Percentiles rank a stretch among this genome's conserved stretches.
These are phyloP conservation scores for Moricandia moricandioides DNA, from an alignment of 345 rosid species.

Conservation along the genomic window DNA sequence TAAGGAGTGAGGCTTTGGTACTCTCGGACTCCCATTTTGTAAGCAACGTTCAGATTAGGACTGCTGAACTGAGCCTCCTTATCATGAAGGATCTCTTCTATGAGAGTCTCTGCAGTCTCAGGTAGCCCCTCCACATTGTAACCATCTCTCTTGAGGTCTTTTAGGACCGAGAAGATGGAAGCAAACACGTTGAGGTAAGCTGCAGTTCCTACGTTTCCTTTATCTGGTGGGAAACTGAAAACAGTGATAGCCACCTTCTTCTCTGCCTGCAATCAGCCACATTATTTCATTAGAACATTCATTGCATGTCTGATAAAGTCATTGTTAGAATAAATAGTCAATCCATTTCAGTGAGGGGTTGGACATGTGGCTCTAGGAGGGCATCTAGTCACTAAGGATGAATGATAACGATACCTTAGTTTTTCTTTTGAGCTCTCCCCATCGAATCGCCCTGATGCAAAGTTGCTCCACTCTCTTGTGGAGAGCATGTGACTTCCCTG, in stretches of 20 bases:
- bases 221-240: constrained; percentile 98
- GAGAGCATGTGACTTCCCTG: constrained; percentile 98
- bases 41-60: constrained; percentile 82
- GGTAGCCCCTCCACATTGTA: constrained; percentile 92
- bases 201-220: constrained; percentile 94
- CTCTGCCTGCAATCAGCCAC: constrained; percentile 58
- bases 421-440: constrained; percentile 92
- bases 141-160: constrained; percentile 78
- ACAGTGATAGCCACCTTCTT: constrained; percentile 92
- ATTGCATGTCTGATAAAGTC: constrained; percentile 8
- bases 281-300: constrained; percentile 19
- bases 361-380: no score
- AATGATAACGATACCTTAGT: constrained; percentile 54
- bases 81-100: constrained; percentile 87
- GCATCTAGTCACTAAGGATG: neutral
- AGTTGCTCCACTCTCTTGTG: constrained; percentile 99
- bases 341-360: no score
- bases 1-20: constrained; percentile 83
- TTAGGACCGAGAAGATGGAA: constrained; percentile 84
- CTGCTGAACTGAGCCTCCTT: constrained; percentile 98
- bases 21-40: constrained; percentile 90
- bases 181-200: constrained; percentile 96
- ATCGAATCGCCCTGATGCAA: constrained; percentile 88
- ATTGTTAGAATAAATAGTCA: neutral
- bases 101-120: constrained; percentile 83